A percentile compares a stretch with the other conserved stretches of the same genome.
phyloP scores from a whole-genome alignment of 805 yeast species.

The Wickerhamiella siamensis region DNA sequence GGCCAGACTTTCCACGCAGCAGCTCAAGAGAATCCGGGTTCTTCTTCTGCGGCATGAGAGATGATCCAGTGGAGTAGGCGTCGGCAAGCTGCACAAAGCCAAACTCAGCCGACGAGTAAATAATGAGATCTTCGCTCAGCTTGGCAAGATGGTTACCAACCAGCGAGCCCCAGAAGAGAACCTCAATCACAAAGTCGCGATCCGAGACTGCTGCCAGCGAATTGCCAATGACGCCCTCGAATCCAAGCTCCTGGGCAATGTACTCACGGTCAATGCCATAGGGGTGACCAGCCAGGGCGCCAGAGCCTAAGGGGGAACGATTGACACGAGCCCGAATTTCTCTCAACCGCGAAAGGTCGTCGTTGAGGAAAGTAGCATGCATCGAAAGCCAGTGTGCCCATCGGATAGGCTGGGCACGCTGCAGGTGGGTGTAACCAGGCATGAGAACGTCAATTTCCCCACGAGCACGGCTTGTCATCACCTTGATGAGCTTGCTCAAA shows the following conservation, averaged over 20 bases:
- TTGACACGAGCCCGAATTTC: constrained; percentile 75
- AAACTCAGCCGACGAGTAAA: constrained; percentile 95
- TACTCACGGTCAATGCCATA: constrained; percentile 95
- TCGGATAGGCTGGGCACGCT: constrained; percentile 98
- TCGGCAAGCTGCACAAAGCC: constrained; percentile 88
- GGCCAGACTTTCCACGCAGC: constrained; percentile 91
- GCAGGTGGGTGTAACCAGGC: constrained; percentile 99
- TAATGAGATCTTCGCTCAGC: constrained; percentile 85
- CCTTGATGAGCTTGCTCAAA: constrained; percentile 47
- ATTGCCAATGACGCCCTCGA: constrained; percentile 80
- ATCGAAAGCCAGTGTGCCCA: constrained; percentile 97
- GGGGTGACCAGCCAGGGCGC: constrained; percentile 98
- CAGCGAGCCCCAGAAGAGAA: constrained; percentile 87
- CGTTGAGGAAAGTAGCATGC: constrained; percentile 87
- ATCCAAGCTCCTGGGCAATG: constrained; percentile 67
- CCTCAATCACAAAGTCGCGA: constrained; percentile 92
- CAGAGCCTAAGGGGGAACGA: constrained; percentile 85
- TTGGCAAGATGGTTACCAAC: constrained; percentile 94
- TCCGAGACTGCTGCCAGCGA: constrained; percentile 95
- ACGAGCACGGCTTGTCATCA: constrained; percentile 61
- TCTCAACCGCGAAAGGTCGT: constrained; percentile 72
- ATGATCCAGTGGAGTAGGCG: constrained; percentile 96
- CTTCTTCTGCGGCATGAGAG: constrained; percentile 98
- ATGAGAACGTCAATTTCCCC: constrained; percentile 78
- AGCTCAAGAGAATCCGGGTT: constrained; percentile 94